Percentiles rank a stretch among this genome's conserved stretches.
phyloP scores from a whole-genome alignment of 306 rosid species.

The Cyamopsis tetragonoloba region DNA sequence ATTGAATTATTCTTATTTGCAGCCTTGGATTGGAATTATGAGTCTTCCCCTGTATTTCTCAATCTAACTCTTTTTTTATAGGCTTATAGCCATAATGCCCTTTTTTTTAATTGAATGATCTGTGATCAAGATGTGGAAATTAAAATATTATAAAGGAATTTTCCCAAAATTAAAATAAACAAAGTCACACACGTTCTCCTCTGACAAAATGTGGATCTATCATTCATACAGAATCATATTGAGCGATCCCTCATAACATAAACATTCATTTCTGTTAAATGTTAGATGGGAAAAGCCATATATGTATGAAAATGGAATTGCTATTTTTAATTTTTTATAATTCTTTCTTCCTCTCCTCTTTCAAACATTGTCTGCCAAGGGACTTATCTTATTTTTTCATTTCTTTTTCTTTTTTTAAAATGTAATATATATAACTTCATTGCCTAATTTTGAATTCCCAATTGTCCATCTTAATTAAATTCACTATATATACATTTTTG shows the following conservation, averaged over 20 bases:
- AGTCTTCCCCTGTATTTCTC: neutral
- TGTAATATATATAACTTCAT: neutral
- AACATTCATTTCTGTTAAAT: neutral
- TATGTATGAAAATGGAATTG: neutral
- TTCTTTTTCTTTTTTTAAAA: neutral
- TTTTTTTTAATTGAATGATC: neutral
- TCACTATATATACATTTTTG: no score
- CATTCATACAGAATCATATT: slow-evolving; percentile 2
- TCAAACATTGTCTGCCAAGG: neutral
- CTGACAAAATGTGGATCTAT: slow-evolving; percentile 20
- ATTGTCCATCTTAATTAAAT: neutral
- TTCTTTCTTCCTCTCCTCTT: neutral
- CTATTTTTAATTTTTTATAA: neutral
- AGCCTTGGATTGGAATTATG: neutral
- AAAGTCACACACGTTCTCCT: slow-evolving; percentile 26
- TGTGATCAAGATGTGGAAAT: neutral
- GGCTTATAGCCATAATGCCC: neutral
- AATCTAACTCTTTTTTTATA: neutral
- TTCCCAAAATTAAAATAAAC: neutral
- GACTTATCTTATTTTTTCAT: neutral
- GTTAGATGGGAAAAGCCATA: neutral
- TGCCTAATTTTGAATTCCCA: neutral
- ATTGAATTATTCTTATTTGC: neutral
- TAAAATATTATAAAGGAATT: neutral
- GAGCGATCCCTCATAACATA: neutral